These are phyloP conservation scores for Globisporangium acanthophoron DNA, from an alignment of 352 stramenopile species.

Conservation along the genomic window DNA sequence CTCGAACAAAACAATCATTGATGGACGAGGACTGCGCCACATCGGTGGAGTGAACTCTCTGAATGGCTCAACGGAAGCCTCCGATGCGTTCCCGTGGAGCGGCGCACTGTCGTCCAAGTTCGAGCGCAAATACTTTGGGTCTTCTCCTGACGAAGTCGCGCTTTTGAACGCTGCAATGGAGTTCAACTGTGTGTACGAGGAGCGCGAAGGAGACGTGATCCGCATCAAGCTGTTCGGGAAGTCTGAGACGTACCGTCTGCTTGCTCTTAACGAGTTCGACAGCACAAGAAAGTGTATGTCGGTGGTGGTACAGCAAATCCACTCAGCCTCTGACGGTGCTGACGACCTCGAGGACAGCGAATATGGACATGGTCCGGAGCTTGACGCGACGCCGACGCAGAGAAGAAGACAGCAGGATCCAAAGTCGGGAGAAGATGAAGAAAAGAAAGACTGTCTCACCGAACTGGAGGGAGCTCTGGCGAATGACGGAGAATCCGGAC, in stretches of 20 bases:
- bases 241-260: conserved; percentile 62
- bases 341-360: neutral
- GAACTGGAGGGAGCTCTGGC: conserved; percentile 25
- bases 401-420: conserved; percentile 4
- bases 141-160: conserved; percentile 79
- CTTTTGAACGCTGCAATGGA: conserved; percentile 72
- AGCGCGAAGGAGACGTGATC: conserved; percentile 69
- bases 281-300: conserved; percentile 87
- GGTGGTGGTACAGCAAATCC: conserved; percentile 59
- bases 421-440: conserved; percentile 1
- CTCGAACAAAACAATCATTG: conserved; percentile 6
- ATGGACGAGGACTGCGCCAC: conserved; percentile 8
- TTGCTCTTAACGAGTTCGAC: conserved; percentile 85
- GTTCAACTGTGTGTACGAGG: conserved; percentile 78
- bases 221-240: conserved; percentile 74
- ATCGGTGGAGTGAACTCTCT: conserved; percentile 20
- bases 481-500: conserved; percentile 11
- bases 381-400: conserved; percentile 5
- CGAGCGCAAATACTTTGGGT: conserved; percentile 63
- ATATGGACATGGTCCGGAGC: neutral
- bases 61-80: conserved; percentile 15
- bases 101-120: conserved; percentile 21
- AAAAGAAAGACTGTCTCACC: conserved; percentile 18
- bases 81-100: conserved; percentile 8
- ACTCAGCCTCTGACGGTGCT: conserved; percentile 5